These are phyloP conservation scores for Trametes meyenii DNA, from an alignment of 768 basidiomycete genomes.

Conservation along the genomic window DNA sequence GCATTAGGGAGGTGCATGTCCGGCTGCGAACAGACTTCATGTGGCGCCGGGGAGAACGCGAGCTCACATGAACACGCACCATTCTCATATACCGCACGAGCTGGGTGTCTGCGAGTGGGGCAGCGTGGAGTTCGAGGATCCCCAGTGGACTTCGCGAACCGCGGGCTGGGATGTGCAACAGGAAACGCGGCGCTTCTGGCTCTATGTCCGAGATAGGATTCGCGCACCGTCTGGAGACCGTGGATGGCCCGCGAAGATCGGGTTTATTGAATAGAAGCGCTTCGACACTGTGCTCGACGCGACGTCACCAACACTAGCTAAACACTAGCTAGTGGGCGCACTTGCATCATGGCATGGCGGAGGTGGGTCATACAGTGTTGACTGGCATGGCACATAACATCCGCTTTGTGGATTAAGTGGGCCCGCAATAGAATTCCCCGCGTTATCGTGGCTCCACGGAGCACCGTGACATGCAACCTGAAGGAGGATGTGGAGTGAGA, in stretches of 20 bases:
- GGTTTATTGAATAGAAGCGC: not conserved
- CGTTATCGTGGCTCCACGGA: no score
- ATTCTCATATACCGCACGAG: not conserved
- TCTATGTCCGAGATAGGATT: slow-evolving; percentile 5
- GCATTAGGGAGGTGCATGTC: slow-evolving; percentile 1
- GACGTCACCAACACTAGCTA: not conserved
- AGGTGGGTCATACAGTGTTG: no score
- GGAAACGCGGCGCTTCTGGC: not conserved
- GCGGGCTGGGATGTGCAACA: not conserved
- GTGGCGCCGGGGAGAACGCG: not conserved
- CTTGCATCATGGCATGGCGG: no score
- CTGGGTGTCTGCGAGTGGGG: not conserved
- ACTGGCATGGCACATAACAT: no score
- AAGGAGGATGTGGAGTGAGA: no score
- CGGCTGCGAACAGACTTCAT: not conserved
- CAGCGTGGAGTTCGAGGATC: not conserved
- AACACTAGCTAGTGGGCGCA: no score
- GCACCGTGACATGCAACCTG: no score
- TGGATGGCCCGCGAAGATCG: not conserved
- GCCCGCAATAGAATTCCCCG: no score
- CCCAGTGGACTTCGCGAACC: not conserved
- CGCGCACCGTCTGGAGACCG: not conserved
- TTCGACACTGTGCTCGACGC: not conserved
- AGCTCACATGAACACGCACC: slow-evolving; percentile 3
- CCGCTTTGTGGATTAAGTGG: no score